Conservation (phyloP, 2,329 filamentous ascomycete species). For the Penicillium sp. region DNA sequence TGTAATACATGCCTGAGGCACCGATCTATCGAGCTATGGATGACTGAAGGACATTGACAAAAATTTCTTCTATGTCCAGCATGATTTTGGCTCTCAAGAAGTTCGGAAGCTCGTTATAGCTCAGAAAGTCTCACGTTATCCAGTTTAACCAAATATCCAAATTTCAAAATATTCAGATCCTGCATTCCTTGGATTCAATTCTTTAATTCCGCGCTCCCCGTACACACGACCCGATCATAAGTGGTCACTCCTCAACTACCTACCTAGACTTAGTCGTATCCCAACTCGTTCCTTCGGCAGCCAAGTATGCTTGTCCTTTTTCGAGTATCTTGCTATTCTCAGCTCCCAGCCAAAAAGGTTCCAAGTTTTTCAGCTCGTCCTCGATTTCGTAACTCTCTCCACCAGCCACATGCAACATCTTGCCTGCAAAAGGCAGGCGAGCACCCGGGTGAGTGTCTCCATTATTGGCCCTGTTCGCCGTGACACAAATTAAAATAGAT, state of each 20-base stretch:
- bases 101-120: too few relatives aligned
- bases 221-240: too few relatives aligned
- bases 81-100: too few relatives aligned
- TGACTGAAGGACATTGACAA: not conserved
- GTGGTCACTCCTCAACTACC: too few relatives aligned
- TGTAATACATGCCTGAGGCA: constrained; percentile 6
- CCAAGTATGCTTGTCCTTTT: constrained; percentile 14
- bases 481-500: constrained; percentile 24
- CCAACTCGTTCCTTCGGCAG: constrained; percentile 13
- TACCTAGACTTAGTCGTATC: constrained; percentile 10
- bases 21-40: not conserved
- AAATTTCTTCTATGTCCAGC: too few relatives aligned
- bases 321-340: constrained; percentile 29
- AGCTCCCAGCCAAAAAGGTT: constrained; percentile 35
- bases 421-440: constrained; percentile 24
- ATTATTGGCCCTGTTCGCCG: constrained; percentile 19
- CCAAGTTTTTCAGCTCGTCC: constrained; percentile 23
- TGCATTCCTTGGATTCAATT: too few relatives aligned
- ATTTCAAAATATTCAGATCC: too few relatives aligned
- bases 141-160: too few relatives aligned
- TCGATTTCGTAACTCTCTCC: constrained; percentile 30
- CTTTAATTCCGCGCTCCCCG: too few relatives aligned
- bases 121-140: too few relatives aligned
- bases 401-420: constrained; percentile 27
- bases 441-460: constrained; percentile 15